Conservation (phyloP, 202 grass and related monocot species). For the Setaria viridis region DNA sequence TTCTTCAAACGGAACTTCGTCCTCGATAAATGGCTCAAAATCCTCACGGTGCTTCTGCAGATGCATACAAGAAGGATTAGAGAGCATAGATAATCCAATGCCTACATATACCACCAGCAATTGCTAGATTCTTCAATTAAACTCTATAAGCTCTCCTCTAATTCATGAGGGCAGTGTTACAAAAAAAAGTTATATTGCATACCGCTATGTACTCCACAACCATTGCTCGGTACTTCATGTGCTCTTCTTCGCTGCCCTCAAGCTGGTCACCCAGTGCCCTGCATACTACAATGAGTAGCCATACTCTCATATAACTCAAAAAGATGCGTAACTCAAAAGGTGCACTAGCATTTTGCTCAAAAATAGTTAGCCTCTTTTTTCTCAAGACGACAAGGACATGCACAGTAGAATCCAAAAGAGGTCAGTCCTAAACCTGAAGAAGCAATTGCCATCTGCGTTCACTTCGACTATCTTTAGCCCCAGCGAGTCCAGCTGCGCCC, state of each 20-base stretch:
- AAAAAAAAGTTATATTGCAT: conserved; percentile 15
- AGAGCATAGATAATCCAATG: not conserved
- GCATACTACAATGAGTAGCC: conserved; percentile 61
- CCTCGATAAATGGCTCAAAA: conserved; percentile 97
- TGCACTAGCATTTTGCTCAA: not conserved
- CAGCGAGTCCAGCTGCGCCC: conserved; percentile 69
- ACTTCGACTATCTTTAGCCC: conserved; percentile 81
- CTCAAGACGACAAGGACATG: not conserved
- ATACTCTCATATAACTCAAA: conserved; percentile 28
- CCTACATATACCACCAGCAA: not conserved
- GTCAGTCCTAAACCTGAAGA: conserved; percentile 73
- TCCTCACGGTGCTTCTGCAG: conserved; percentile 66
- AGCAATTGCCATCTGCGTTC: conserved; percentile 90
- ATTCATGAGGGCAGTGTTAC: not conserved
- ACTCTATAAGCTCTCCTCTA: not conserved
- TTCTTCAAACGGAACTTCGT: conserved; percentile 82
- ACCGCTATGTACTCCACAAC: conserved; percentile 85
- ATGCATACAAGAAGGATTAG: not conserved
- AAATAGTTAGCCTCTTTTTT: not conserved
- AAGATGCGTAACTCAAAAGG: not conserved
- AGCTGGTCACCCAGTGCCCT: conserved; percentile 96
- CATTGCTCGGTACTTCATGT: conserved; percentile 85
- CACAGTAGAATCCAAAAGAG: conserved; percentile 26
- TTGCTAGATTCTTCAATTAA: not conserved
- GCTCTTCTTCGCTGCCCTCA: conserved; percentile 80